Conservation (phyloP, 192 early-diverging fungal species). For the Mortierella antarctica region DNA sequence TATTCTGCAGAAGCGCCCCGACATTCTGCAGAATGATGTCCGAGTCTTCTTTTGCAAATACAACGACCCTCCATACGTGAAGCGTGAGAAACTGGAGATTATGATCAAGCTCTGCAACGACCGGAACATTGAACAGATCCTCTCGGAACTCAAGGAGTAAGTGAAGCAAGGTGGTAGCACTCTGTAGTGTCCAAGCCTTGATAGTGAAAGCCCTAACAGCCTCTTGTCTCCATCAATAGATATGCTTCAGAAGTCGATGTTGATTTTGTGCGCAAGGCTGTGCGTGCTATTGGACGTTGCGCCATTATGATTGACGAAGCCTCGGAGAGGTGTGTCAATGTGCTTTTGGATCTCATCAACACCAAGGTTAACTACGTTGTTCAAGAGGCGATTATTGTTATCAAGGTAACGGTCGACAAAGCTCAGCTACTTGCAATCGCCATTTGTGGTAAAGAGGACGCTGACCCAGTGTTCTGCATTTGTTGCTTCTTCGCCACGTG, state of each 20-base stretch:
- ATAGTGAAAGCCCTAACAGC: background rate
- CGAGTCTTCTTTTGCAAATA: slow-evolving; percentile 98
- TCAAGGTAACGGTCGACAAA: slow-evolving; percentile 69
- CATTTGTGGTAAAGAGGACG: background rate
- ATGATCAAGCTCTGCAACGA: slow-evolving; percentile 90
- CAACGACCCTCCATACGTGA: slow-evolving; percentile 98
- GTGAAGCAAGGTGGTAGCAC: background rate
- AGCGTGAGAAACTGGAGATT: slow-evolving; percentile 94
- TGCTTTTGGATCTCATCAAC: slow-evolving; percentile 92
- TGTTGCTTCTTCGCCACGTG: background rate
- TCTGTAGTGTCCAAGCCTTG: background rate
- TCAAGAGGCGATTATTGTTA: slow-evolving; percentile 91
- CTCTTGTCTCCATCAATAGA: slow-evolving; percentile 50
- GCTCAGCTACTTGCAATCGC: background rate
- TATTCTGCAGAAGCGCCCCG: slow-evolving; percentile 90
- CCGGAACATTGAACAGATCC: slow-evolving; percentile 89
- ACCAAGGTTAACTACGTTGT: slow-evolving; percentile 91
- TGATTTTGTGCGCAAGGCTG: slow-evolving; percentile 91
- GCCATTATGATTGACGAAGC: slow-evolving; percentile 92
- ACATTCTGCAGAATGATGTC: slow-evolving; percentile 91
- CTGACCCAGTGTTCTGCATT: background rate
- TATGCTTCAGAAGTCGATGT: slow-evolving; percentile 97
- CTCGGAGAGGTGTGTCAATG: slow-evolving; percentile 85
- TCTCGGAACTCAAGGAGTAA: slow-evolving; percentile 95
- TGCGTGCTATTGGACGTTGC: slow-evolving; percentile 91